Evolutionary conservation across 768 basidiomycete species (phyloP), one percentile per base, ranked within the genome.

Genomic region (Termitomyces sp.): DNA sequence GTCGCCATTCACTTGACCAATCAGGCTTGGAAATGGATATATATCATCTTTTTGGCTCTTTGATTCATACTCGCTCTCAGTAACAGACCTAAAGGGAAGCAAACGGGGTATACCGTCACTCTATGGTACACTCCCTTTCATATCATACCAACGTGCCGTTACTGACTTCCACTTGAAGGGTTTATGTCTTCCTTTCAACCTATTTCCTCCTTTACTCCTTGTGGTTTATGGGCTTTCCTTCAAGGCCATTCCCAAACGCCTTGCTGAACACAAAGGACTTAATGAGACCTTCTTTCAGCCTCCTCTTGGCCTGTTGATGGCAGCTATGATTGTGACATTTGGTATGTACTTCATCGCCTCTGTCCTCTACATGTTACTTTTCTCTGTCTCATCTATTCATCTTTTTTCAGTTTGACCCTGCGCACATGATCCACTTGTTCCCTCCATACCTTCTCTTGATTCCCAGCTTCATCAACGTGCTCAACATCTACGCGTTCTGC

Each of bases 351-450:
- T 94, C 61, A 64, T 87, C 36, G 82, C 91, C n/a, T n/a, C n/a
- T n/a, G n/a, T n/a, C n/a, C 3, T 95, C 91, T 0, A 78, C 13
- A n/a, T 47, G 23, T 31, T 38, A 5, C 57, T 5, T 5, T 31
- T n/a, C n/a, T 31, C 10, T 15, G 29, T 31, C 44, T n/a, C 22
- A 54, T 1, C 42, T 47, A 20, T 52, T 51, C 15, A 25, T n/a
- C 16, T n/a, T 18, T 57, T n/a, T 36, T 25, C 56, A 94, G 89
- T 84, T 91, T 58, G 95, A 98, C 71, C 95, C 95, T 3, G 95
- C 94, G 91, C 95, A 98, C 71, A 89, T 98, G 86, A 86, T 95
- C 72, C 89, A 91, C 33, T 94, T 91, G 61, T 94, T 97, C 80
- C 75, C 86, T 61, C 95, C 94, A 67, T 96, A 95, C 68, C 73